Base-by-base conservation (phyloP, 352 stramenopile genomes). In the Globisporangium radiosum region DNA sequence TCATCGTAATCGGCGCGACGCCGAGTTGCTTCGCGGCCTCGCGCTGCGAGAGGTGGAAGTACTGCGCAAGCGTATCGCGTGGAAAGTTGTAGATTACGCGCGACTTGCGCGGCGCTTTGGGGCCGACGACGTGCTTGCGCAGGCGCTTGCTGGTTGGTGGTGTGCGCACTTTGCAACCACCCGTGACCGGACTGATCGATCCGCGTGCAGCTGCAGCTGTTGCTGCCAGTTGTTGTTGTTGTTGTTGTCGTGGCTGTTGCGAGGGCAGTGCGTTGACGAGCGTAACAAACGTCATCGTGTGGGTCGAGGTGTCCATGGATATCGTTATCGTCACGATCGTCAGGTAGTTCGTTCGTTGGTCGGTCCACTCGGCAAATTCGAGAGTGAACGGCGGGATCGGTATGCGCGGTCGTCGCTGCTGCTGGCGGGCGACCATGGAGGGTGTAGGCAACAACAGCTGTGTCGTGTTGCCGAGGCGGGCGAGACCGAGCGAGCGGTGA, bases 1-100 rank as follows among this genome's bases (percentile, higher is more conserved):
- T 85, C 54, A 85, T 71, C 48, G 75, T 85, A 47, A 85, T 77
- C 13, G 75, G 77, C 38, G 75, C 71, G 14, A 82, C 73, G 19
- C 75, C 75, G 52, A 85, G 64, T 51, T 72, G 64, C 54, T 80
- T 72, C 4, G 75, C 75, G 11, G 75, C 75, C 48, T 81, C 66
- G 36, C 75, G 72, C 51, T 85, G 75, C 17, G 73, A 76, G 62
- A 85, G 75, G 52, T 73, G 74, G 19, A 56, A 81, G 71, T 80
- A 82, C 64, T 79, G 65, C 57, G 68, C 66, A 64, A 81, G 74
- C 52, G 79, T 68, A 40, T 80, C 70, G 36, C 64, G 74, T 44
- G 73, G 72, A 52, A 82, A 82, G 58, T 85, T 45, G 17, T 58
- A 44, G 42, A 79, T 68, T 57, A 78, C 69, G 63, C 72, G 74